Conservation (phyloP, 2,329 filamentous ascomycete species). For the Colletotrichum higginsianum region DNA sequence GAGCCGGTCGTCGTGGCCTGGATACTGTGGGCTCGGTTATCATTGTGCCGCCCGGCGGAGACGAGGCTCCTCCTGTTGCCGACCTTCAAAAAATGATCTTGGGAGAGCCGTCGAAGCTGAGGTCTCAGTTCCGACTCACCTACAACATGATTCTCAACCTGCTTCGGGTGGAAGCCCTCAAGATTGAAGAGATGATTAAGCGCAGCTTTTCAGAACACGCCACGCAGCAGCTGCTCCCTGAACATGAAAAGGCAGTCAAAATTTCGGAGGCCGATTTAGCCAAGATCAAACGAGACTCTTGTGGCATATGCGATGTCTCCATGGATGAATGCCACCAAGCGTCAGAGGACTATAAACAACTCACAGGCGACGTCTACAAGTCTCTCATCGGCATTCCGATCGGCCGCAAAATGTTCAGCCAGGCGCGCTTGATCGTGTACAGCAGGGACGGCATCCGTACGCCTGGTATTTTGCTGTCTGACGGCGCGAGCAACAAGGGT, state of each 20-base stretch:
- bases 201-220: constrained; percentile 98
- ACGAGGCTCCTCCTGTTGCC: constrained; percentile 89
- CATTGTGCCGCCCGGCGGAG: constrained; percentile 85
- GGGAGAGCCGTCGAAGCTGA: constrained; percentile 93
- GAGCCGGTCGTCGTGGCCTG: constrained; percentile 92
- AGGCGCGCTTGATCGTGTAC: constrained; percentile 85
- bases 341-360: constrained; percentile 82
- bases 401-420: constrained; percentile 83
- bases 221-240: constrained; percentile 92
- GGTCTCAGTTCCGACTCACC: constrained; percentile 95
- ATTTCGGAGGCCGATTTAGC: constrained; percentile 91
- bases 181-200: constrained; percentile 99
- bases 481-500: constrained; percentile 77
- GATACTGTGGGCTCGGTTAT: constrained; percentile 96
- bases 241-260: constrained; percentile 96
- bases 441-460: constrained; percentile 87
- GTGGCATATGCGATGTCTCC: constrained; percentile 83
- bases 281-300: constrained; percentile 89
- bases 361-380: constrained; percentile 87
- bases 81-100: constrained; percentile 94
- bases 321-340: constrained; percentile 87
- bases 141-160: constrained; percentile 99
- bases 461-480: constrained; percentile 83
- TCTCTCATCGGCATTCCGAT: constrained; percentile 84
- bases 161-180: constrained; percentile 93